Percentiles rank a stretch among this genome's conserved stretches.
Conservation (phyloP, 2,329 filamentous ascomycete genomes). For the Penicillium sp. region DNA sequence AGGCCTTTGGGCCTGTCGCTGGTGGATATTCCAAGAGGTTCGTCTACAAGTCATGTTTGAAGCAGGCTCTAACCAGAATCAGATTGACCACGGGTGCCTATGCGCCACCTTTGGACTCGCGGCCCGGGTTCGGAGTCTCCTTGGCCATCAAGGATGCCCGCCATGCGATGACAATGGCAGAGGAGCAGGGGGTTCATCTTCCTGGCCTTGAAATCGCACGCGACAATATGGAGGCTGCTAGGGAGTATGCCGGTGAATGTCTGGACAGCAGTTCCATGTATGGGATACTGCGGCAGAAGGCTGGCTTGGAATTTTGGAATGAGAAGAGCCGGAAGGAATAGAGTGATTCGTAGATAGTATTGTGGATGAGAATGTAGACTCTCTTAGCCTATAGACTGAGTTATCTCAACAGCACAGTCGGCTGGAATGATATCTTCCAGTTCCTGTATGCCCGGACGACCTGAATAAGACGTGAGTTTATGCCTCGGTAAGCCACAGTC, state of each 20-base stretch:
- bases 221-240: constrained; percentile 33
- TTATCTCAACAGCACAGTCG: too few relatives aligned
- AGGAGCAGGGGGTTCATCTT: constrained; percentile 28
- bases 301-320: constrained; percentile 37
- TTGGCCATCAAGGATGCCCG: constrained; percentile 37
- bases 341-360: not conserved
- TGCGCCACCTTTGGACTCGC: constrained; percentile 33
- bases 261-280: constrained; percentile 39
- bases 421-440: too few relatives aligned
- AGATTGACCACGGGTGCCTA: constrained; percentile 43
- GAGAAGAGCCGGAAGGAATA: constrained; percentile 32
- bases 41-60: not conserved
- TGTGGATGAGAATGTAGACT: too few relatives aligned
- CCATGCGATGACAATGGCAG: constrained; percentile 32
- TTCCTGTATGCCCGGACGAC: too few relatives aligned
- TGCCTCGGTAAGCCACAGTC: too few relatives aligned
- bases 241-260: constrained; percentile 35
- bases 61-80: not conserved
- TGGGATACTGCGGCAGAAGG: constrained; percentile 33
- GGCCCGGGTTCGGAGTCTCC: constrained; percentile 36
- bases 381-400: too few relatives aligned
- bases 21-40: constrained; percentile 42
- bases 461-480: too few relatives aligned
- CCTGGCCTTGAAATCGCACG: constrained; percentile 33
- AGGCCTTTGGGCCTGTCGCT: constrained; percentile 42